Evolutionary conservation across 2,329 filamentous ascomycete genomes (phyloP).

Genomic region (Apiospora aurea): DNA sequence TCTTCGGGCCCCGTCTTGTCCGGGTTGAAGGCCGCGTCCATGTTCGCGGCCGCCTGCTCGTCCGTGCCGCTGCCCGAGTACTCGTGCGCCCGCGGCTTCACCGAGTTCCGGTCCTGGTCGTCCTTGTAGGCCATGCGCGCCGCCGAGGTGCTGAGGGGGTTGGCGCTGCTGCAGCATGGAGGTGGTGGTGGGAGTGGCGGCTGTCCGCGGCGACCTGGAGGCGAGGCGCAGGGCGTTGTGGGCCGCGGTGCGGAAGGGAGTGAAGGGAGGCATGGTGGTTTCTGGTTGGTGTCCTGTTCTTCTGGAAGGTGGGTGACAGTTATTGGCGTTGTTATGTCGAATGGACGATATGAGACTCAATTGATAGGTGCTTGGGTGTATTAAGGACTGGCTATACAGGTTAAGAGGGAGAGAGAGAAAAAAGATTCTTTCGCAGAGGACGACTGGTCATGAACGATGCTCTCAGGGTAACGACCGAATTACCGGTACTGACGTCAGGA

Average conservation of each 20-base stretch:
- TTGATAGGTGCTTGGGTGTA: neutral
- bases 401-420: no score
- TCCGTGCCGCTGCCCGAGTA: constrained; percentile 73
- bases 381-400: neutral
- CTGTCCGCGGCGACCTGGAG: constrained; percentile 3
- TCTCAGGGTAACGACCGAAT: neutral
- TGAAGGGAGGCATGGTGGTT: constrained; percentile 31
- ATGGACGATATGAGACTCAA: neutral
- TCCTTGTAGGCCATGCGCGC: constrained; percentile 53
- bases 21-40: constrained; percentile 73
- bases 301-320: neutral
- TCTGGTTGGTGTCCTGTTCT: no score
- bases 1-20: constrained; percentile 71
- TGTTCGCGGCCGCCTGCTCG: constrained; percentile 60
- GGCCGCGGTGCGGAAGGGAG: constrained; percentile 33
- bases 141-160: neutral
- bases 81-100: constrained; percentile 72
- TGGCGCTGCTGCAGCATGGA: neutral
- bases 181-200: neutral
- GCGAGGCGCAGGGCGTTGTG: constrained; percentile 27
- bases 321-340: neutral
- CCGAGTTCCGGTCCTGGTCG: constrained; percentile 63
- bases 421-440: neutral
- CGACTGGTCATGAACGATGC: neutral
- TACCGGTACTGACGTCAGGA: constrained; percentile 22